Evolutionary conservation across 2,329 filamentous ascomycete species (phyloP).

Genomic region (Penicillium sp.): DNA sequence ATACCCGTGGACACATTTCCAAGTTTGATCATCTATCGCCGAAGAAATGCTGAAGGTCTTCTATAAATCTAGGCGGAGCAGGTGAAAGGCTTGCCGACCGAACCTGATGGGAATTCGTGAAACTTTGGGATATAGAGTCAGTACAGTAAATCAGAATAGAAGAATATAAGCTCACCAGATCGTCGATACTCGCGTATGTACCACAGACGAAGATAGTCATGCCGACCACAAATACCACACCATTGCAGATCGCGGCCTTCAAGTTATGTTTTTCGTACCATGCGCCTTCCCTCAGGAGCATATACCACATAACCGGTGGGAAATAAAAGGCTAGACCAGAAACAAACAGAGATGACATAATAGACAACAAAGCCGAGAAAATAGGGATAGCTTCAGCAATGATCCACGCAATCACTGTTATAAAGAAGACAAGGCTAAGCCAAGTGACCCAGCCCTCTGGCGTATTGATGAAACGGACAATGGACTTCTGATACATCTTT

Average conservation of each 20-base stretch:
- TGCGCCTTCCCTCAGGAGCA: slow-evolving; percentile 10
- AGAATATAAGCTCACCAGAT: slow-evolving; percentile 14
- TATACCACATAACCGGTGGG: slow-evolving; percentile 15
- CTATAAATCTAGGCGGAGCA: slow-evolving; percentile 1
- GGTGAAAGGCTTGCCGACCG: slow-evolving; percentile 6
- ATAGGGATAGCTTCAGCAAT: slow-evolving; percentile 22
- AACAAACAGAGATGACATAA: slow-evolving; percentile 11
- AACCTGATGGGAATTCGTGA: slow-evolving; percentile 5
- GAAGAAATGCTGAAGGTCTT: not conserved
- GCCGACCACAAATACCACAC: slow-evolving; percentile 17
- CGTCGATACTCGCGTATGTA: slow-evolving; percentile 18
- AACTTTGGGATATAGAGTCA: not conserved
- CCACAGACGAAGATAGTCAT: slow-evolving; percentile 18
- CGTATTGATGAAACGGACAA: slow-evolving; percentile 18
- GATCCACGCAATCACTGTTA: slow-evolving; percentile 20
- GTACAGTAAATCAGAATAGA: not conserved
- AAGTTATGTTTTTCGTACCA: slow-evolving; percentile 11
- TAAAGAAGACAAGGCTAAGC: slow-evolving; percentile 12
- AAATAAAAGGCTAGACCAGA: slow-evolving; percentile 15
- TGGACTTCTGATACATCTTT: slow-evolving; percentile 16
- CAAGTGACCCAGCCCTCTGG: slow-evolving; percentile 20
- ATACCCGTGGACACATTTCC: too few species aligned
- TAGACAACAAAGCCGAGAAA: slow-evolving; percentile 21
- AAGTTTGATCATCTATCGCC: not conserved
- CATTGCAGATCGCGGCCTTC: slow-evolving; percentile 12